These are phyloP conservation scores for Cercophora sp. DNA, from an alignment of 495 filamentous ascomycete genomes.

Conservation along the genomic window DNA sequence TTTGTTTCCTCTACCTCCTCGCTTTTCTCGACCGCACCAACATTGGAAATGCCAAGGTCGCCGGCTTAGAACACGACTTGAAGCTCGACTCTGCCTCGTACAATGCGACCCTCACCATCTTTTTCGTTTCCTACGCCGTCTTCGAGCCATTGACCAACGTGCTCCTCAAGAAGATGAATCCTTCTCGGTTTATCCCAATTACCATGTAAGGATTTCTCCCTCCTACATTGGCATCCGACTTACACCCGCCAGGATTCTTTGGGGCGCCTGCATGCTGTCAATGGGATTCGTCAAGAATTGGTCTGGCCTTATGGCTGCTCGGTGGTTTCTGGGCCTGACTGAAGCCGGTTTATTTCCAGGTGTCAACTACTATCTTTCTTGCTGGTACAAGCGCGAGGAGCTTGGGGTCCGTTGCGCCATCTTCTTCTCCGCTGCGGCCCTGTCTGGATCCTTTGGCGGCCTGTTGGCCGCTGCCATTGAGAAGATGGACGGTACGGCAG, in stretches of 20 bases:
- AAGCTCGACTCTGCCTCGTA: slow-evolving; percentile 56
- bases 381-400: slow-evolving; percentile 82
- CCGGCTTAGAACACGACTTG: slow-evolving; percentile 62
- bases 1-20: slow-evolving; percentile 78
- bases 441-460: slow-evolving; percentile 84
- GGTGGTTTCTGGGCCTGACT: slow-evolving; percentile 79
- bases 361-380: slow-evolving; percentile 80
- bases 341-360: slow-evolving; percentile 88
- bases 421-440: slow-evolving; percentile 84
- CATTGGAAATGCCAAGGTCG: slow-evolving; percentile 87
- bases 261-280: slow-evolving; percentile 76
- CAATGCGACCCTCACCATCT: slow-evolving; percentile 75
- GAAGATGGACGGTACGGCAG: slow-evolving; percentile 67
- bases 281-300: slow-evolving; percentile 84
- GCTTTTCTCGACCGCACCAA: slow-evolving; percentile 81
- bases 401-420: slow-evolving; percentile 71
- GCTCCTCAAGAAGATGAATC: slow-evolving; percentile 68
- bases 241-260: slow-evolving; percentile 28
- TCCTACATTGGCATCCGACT: neutral
- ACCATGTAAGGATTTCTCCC: slow-evolving; percentile 60
- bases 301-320: slow-evolving; percentile 72
- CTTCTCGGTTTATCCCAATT: slow-evolving; percentile 56
- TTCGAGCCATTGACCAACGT: slow-evolving; percentile 88
- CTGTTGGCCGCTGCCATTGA: slow-evolving; percentile 75
- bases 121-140: slow-evolving; percentile 87